A percentile compares a stretch with the other conserved stretches of the same genome.
phyloP scores from a whole-genome alignment of 768 basidiomycete species.

The Boletus sp. region DNA sequence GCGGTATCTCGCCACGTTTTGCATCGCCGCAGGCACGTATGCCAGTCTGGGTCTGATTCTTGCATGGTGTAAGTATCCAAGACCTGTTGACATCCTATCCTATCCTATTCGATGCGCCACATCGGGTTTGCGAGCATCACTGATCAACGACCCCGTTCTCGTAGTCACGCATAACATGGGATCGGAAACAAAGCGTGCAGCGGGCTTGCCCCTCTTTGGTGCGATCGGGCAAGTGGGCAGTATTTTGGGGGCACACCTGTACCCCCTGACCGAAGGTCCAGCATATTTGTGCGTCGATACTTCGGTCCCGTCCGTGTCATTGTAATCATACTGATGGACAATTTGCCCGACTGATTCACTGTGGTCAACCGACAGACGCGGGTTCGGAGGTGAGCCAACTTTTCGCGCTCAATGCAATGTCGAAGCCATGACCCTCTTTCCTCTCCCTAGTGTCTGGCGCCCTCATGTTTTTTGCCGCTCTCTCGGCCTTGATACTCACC shows the following conservation, averaged over 20 bases:
- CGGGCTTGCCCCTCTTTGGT: slow-evolving; percentile 42
- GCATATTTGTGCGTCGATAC: slow-evolving; percentile 33
- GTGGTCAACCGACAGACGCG: slow-evolving; percentile 7
- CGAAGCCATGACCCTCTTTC: background rate
- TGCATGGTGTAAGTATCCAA: slow-evolving; percentile 44
- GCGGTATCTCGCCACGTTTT: slow-evolving; percentile 48
- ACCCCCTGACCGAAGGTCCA: slow-evolving; percentile 41
- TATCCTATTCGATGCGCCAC: background rate
- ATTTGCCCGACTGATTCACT: background rate
- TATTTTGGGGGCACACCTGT: slow-evolving; percentile 41
- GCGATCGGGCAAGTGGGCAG: slow-evolving; percentile 44
- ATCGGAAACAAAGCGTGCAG: slow-evolving; percentile 45
- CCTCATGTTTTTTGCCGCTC: slow-evolving; percentile 25
- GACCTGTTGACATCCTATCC: too few species aligned
- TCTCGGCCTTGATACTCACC: slow-evolving; percentile 18
- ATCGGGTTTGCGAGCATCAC: background rate
- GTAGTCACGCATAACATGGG: slow-evolving; percentile 43
- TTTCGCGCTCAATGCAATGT: background rate
- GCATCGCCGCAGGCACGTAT: slow-evolving; percentile 45
- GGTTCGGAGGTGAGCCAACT: slow-evolving; percentile 16
- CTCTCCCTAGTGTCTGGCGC: background rate
- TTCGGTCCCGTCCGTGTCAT: background rate
- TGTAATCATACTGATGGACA: background rate
- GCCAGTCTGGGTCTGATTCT: slow-evolving; percentile 43
- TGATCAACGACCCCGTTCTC: background rate